Evolutionary conservation across 2,329 filamentous ascomycete species (phyloP).

Genomic region (Penicillium vulpinum): DNA sequence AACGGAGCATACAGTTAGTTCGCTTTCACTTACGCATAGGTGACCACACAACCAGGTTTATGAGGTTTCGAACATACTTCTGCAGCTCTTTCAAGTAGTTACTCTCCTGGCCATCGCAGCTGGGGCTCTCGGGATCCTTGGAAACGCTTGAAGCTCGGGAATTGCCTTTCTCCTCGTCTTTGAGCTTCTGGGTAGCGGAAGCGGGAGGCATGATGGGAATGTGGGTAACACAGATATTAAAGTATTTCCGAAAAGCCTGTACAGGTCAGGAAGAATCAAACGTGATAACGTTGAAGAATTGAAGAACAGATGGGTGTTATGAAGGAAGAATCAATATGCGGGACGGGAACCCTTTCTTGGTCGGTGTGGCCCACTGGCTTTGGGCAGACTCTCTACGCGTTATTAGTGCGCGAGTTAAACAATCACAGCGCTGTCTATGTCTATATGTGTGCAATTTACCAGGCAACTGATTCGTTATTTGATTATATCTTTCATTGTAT

Average conservation of each 20-base stretch:
- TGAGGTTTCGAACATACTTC: conserved; percentile 64
- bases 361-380: conserved; percentile 11
- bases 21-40: background rate
- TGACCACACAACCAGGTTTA: conserved; percentile 4
- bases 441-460: background rate
- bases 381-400: background rate
- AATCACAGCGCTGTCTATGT: background rate
- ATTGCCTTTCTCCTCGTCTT: conserved; percentile 61
- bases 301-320: conserved; percentile 6
- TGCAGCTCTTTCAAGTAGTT: conserved; percentile 83
- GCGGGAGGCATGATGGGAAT: conserved; percentile 61
- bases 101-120: conserved; percentile 63
- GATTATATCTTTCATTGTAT: background rate
- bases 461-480: background rate
- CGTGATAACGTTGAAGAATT: conserved; percentile 4
- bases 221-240: conserved; percentile 23
- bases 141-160: conserved; percentile 42
- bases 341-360: conserved; percentile 18
- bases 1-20: conserved; percentile 18
- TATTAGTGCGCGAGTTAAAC: background rate
- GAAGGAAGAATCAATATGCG: conserved; percentile 30
- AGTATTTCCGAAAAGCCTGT: conserved; percentile 12
- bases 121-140: conserved; percentile 35
- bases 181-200: conserved; percentile 61
- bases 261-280: conserved; percentile 12